A percentile compares a stretch with the other conserved stretches of the same genome.
Evolutionary conservation across 345 rosid genomes (phyloP).

Genomic region (Lepidium sativum): DNA sequence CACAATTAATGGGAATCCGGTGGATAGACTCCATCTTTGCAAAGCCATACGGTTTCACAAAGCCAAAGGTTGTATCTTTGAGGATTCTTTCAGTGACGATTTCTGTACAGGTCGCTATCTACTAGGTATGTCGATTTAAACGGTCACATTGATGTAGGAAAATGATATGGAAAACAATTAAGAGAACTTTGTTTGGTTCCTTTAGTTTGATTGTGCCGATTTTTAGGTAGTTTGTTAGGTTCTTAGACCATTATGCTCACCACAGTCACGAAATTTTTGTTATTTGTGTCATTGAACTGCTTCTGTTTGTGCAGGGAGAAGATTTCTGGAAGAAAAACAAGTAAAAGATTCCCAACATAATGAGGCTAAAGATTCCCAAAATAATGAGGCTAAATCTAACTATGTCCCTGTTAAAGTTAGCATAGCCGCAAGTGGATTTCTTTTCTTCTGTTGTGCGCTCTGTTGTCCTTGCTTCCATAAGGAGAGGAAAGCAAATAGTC

Average conservation of each 20-base stretch:
- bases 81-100: constrained; percentile 27
- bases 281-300: not conserved
- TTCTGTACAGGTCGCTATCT: constrained; percentile 33
- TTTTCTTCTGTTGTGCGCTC: constrained; percentile 42
- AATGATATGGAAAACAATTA: too few species aligned
- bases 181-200: not conserved
- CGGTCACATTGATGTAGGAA: not conserved
- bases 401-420: constrained; percentile 25
- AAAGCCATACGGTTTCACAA: constrained; percentile 40
- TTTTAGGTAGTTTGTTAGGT: not conserved
- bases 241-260: not conserved
- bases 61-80: constrained; percentile 37
- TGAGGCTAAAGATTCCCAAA: too few species aligned
- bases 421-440: constrained; percentile 45
- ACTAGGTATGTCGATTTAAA: constrained; percentile 35
- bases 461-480: constrained; percentile 54
- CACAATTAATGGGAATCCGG: constrained; percentile 53
- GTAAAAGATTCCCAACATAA: not conserved
- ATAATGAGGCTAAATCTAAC: not conserved
- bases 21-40: constrained; percentile 44
- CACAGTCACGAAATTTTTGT: not conserved
- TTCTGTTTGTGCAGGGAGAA: constrained; percentile 39
- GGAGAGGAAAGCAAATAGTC: constrained; percentile 53
- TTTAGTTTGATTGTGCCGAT: not conserved
- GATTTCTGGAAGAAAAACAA: constrained; percentile 37